phyloP scores from a whole-genome alignment of 257 asterid genomes.

The Solanum chilense region DNA sequence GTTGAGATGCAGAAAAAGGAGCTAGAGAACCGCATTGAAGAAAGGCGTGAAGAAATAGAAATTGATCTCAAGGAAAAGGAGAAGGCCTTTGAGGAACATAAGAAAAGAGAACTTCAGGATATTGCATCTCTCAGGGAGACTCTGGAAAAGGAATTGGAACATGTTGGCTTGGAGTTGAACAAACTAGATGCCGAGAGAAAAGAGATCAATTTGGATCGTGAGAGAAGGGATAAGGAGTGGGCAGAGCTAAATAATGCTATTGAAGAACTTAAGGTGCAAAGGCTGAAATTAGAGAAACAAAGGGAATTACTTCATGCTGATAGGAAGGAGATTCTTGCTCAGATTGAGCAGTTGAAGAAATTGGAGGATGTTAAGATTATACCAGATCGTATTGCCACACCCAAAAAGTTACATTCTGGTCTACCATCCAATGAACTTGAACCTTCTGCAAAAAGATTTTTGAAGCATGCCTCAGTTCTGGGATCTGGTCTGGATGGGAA shows the following conservation, averaged over 20 bases:
- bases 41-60: slow-evolving; percentile 83
- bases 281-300: slow-evolving; percentile 86
- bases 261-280: slow-evolving; percentile 75
- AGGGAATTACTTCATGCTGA: slow-evolving; percentile 79
- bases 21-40: slow-evolving; percentile 51
- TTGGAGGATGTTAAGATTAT: slow-evolving; percentile 62
- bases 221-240: slow-evolving; percentile 80
- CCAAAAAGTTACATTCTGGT: slow-evolving; percentile 33
- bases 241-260: slow-evolving; percentile 61
- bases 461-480: slow-evolving; percentile 15
- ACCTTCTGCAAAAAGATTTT: slow-evolving; percentile 13
- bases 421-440: slow-evolving; percentile 25
- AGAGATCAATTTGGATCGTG: slow-evolving; percentile 68
- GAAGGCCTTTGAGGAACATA: slow-evolving; percentile 62
- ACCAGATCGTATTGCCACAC: slow-evolving; percentile 52
- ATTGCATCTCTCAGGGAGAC: slow-evolving; percentile 53
- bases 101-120: slow-evolving; percentile 53
- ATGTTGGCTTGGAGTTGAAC: slow-evolving; percentile 60
- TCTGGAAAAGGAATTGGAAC: slow-evolving; percentile 58
- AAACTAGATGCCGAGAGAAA: slow-evolving; percentile 64
- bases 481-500: slow-evolving; percentile 24
- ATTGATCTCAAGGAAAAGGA: slow-evolving; percentile 53
- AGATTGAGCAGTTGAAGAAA: slow-evolving; percentile 58
- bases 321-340: slow-evolving; percentile 68
- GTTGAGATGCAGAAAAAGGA: slow-evolving; percentile 69